Percentiles rank a stretch among this genome's conserved stretches.
These are phyloP conservation scores for Saccharomyces uvarum DNA, from an alignment of 1,139 yeast species.

Conservation along the genomic window DNA sequence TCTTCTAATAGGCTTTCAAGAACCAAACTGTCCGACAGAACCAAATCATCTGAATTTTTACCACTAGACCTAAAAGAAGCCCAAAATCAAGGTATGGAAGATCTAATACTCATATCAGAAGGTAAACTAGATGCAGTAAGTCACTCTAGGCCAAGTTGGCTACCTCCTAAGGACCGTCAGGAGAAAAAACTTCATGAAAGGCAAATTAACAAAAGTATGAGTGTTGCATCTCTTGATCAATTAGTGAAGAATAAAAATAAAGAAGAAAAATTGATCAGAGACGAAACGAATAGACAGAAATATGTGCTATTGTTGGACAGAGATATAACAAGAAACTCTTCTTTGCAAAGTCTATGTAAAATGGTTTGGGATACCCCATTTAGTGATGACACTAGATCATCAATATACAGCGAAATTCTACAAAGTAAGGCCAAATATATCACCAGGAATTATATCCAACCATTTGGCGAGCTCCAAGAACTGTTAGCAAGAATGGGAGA, in stretches of 20 bases:
- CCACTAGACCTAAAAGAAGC: conserved; percentile 35
- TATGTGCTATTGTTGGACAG: conserved; percentile 25
- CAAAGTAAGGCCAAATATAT: conserved; percentile 23
- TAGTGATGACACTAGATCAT: conserved; percentile 32
- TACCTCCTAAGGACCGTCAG: conserved; percentile 41
- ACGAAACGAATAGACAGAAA: conserved; percentile 33
- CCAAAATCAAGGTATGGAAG: conserved; percentile 39
- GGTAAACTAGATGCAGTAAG: conserved; percentile 37
- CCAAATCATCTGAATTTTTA: conserved; percentile 31
- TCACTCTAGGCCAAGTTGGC: conserved; percentile 44
- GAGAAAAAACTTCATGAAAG: conserved; percentile 39
- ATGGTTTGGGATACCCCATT: conserved; percentile 37
- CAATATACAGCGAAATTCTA: conserved; percentile 30
- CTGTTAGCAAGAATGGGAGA: conserved; percentile 25
- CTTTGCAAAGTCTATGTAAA: conserved; percentile 35
- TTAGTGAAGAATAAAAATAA: conserved; percentile 29
- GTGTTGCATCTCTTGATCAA: conserved; percentile 34
- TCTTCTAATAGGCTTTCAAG: conserved; percentile 34
- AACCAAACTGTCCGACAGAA: conserved; percentile 34
- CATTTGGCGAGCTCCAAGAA: conserved; percentile 26
- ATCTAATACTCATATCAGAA: conserved; percentile 39
- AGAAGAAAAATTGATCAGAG: conserved; percentile 29
- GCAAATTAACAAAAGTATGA: conserved; percentile 37
- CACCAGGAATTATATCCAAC: conserved; percentile 27
- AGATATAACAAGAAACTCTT: conserved; percentile 32